A percentile compares a stretch with the other conserved stretches of the same genome.
Conservation (phyloP, 2,329 filamentous ascomycete species). For the Aciculosporium take region DNA sequence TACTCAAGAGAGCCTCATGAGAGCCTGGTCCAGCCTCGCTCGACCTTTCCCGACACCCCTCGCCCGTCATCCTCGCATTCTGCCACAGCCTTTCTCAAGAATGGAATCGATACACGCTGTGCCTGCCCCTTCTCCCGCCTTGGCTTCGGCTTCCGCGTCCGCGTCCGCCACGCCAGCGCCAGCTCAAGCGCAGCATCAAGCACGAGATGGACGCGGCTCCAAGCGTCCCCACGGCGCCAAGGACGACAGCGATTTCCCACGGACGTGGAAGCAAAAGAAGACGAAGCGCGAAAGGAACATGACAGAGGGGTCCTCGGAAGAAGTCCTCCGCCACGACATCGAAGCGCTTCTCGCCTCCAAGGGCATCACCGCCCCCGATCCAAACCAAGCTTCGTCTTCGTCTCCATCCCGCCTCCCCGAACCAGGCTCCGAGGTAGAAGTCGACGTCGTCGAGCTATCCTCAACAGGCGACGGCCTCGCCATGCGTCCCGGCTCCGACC, state of each 20-base stretch:
- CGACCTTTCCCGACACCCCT: constrained; percentile 1
- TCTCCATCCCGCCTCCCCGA: constrained; percentile 39
- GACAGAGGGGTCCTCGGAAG: constrained; percentile 48
- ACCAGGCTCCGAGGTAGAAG: constrained; percentile 60
- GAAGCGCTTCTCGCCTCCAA: constrained; percentile 36
- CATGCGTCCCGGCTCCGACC: constrained; percentile 45
- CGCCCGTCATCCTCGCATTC: neutral
- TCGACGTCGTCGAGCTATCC: constrained; percentile 69
- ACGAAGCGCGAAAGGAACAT: constrained; percentile 45
- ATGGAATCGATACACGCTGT: constrained; percentile 8
- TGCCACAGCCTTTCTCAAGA: constrained; percentile 2
- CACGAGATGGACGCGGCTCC: constrained; percentile 1
- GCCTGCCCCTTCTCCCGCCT: neutral
- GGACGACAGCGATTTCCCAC: constrained; percentile 1
- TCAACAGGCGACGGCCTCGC: constrained; percentile 89
- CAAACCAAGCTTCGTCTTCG: neutral
- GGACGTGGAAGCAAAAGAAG: constrained; percentile 30
- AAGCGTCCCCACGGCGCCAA: constrained; percentile 4
- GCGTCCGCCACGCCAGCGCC: neutral
- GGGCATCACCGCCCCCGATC: constrained; percentile 8
- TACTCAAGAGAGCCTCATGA: neutral
- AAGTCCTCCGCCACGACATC: constrained; percentile 52
- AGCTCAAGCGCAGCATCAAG: neutral
- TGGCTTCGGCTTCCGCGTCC: neutral
- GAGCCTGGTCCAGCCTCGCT: constrained; percentile 3